phyloP scores from a whole-genome alignment of 371 early-diverging fungal genomes.

The Nematocida parisii region DNA sequence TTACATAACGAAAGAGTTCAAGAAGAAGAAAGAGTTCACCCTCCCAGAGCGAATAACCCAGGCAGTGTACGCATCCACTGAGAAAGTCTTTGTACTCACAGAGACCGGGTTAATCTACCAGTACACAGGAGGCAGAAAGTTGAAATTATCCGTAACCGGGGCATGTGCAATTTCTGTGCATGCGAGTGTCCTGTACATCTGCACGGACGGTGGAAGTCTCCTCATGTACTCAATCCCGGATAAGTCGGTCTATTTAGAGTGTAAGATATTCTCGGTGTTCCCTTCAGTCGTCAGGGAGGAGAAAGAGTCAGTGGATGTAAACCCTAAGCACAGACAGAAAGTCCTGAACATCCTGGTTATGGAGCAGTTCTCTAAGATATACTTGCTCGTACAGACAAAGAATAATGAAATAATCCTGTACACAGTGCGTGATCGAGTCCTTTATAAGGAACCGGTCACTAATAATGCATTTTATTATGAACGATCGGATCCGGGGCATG shows the following conservation, averaged over 20 bases:
- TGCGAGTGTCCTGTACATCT: not conserved
- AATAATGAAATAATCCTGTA: slow-evolving; percentile 47
- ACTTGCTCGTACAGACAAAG: slow-evolving; percentile 14
- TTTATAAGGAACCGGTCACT: slow-evolving; percentile 11
- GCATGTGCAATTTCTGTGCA: not conserved
- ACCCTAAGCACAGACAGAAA: not conserved
- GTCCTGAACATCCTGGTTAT: not conserved
- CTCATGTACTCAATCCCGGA: not conserved
- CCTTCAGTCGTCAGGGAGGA: slow-evolving; percentile 23
- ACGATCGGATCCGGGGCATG: not conserved
- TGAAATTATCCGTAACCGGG: not conserved
- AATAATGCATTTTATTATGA: slow-evolving; percentile 49
- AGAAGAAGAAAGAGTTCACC: not conserved
- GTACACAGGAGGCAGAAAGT: slow-evolving; percentile 21
- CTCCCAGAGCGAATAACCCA: not conserved
- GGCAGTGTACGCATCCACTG: not conserved
- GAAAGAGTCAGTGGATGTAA: not conserved
- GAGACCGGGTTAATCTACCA: slow-evolving; percentile 12
- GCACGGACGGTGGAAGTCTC: not conserved
- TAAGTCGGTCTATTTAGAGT: not conserved
- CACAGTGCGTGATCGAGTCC: not conserved
- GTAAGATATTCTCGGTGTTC: not conserved
- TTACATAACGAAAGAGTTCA: slow-evolving; percentile 5
- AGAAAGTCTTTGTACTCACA: slow-evolving; percentile 19
- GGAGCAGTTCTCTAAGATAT: not conserved